Evolutionary conservation across 164 flowering plant species (phyloP).

Genomic region (Stephania cephalantha): DNA sequence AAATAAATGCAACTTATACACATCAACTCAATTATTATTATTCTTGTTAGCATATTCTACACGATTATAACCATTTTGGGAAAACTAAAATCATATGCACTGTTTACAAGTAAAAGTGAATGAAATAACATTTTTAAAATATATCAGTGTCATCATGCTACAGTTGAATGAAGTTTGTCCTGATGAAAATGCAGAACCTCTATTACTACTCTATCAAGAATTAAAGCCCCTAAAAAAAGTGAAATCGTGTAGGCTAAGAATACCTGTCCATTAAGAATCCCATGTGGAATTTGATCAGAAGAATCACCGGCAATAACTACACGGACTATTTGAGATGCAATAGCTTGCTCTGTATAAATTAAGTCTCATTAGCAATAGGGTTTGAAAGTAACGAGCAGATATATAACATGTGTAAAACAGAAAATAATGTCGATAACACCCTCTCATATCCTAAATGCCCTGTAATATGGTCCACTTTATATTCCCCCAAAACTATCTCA

Average conservation of each 20-base stretch:
- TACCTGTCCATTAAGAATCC: slow-evolving; percentile 81
- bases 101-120: neutral
- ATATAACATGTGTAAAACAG: neutral
- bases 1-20: neutral
- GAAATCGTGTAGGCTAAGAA: neutral
- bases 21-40: neutral
- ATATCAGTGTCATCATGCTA: neutral
- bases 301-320: slow-evolving; percentile 92
- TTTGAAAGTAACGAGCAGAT: neutral
- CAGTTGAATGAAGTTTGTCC: neutral
- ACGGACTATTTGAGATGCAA: slow-evolving; percentile 82
- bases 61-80: neutral
- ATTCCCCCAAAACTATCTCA: neutral
- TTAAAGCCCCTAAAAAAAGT: neutral
- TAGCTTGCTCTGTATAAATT: slow-evolving; percentile 50
- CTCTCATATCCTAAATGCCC: slow-evolving; percentile 94
- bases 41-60: neutral
- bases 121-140: neutral
- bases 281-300: slow-evolving; percentile 46
- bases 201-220: neutral
- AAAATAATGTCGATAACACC: slow-evolving; percentile 30
- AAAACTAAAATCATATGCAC: neutral
- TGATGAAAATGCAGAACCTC: neutral
- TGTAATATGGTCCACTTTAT: slow-evolving; percentile 71
- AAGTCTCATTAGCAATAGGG: neutral